A percentile compares a stretch with the other conserved stretches of the same genome.
Evolutionary conservation across 2,329 filamentous ascomycete genomes (phyloP).

Genomic region (Colletotrichum sp.): DNA sequence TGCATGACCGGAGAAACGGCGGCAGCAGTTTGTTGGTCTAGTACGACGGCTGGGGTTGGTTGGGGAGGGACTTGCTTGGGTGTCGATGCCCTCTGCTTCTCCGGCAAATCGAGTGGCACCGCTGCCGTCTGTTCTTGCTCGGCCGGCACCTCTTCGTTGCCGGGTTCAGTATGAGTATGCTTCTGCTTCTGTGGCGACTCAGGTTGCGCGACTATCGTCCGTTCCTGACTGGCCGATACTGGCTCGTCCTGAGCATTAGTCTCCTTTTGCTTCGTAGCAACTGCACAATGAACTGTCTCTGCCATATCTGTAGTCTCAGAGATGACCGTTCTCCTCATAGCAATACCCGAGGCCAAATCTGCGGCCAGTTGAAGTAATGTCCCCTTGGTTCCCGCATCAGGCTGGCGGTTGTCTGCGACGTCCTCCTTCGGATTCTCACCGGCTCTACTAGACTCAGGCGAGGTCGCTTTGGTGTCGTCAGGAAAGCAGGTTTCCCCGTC

Average conservation of each 20-base stretch:
- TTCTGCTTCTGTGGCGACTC: neutral
- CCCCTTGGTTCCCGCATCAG: neutral
- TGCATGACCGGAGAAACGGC: neutral
- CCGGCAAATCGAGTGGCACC: neutral
- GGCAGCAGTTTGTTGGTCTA: neutral
- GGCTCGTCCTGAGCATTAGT: neutral
- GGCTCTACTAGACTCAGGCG: neutral
- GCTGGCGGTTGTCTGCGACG: neutral
- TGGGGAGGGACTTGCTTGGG: neutral
- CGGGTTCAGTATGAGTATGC: neutral
- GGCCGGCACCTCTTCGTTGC: neutral
- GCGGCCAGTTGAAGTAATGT: neutral
- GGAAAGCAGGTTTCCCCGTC: constrained; percentile 14
- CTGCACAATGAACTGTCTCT: neutral
- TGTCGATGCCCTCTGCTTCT: neutral
- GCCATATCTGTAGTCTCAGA: neutral
- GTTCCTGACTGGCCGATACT: neutral
- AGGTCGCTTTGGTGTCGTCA: constrained; percentile 10
- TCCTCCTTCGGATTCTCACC: neutral
- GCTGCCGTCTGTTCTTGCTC: neutral
- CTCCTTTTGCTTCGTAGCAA: neutral
- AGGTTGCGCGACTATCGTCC: neutral
- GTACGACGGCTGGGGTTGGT: neutral
- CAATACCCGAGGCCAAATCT: neutral
- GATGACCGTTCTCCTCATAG: neutral